Evolutionary conservation across 2,329 filamentous ascomycete genomes (phyloP).

Genomic region (Leptodontidium sp.): DNA sequence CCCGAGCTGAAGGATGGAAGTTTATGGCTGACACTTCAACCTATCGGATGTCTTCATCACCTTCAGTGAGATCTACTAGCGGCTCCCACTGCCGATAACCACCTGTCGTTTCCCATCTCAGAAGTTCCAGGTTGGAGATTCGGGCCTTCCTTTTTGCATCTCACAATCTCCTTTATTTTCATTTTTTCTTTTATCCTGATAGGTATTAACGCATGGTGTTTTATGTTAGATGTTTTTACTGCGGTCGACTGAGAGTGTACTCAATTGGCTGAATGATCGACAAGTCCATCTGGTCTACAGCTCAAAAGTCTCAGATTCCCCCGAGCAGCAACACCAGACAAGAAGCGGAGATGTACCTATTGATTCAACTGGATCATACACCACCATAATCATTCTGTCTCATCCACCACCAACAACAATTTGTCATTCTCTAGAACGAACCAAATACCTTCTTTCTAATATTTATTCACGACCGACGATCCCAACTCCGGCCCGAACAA

Average conservation of each 20-base stretch:
- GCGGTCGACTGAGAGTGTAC: neutral
- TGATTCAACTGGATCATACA: neutral
- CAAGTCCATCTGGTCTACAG: neutral
- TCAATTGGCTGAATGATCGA: neutral
- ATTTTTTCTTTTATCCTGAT: neutral
- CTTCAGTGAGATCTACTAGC: neutral
- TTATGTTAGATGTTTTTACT: neutral
- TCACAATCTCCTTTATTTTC: neutral
- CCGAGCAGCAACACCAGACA: neutral
- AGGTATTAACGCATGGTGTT: neutral
- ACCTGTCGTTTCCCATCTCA: slow-evolving; percentile 2
- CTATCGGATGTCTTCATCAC: neutral
- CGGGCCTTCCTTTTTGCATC: slow-evolving; percentile 1
- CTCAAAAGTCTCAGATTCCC: slow-evolving; percentile 11
- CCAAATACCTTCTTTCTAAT: no score
- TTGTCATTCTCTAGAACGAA: neutral
- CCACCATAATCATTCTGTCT: neutral
- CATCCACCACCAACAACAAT: slow-evolving; percentile 6
- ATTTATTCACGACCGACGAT: neutral
- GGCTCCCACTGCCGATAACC: slow-evolving; percentile 10
- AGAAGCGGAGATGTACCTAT: neutral
- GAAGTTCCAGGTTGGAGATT: neutral
- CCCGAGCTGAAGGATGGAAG: slow-evolving; percentile 10
- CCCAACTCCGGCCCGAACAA: neutral
- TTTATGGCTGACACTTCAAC: neutral